Evolutionary conservation across 2,329 filamentous ascomycete genomes (phyloP).

Genomic region (Pseudogymnoascus sp.): DNA sequence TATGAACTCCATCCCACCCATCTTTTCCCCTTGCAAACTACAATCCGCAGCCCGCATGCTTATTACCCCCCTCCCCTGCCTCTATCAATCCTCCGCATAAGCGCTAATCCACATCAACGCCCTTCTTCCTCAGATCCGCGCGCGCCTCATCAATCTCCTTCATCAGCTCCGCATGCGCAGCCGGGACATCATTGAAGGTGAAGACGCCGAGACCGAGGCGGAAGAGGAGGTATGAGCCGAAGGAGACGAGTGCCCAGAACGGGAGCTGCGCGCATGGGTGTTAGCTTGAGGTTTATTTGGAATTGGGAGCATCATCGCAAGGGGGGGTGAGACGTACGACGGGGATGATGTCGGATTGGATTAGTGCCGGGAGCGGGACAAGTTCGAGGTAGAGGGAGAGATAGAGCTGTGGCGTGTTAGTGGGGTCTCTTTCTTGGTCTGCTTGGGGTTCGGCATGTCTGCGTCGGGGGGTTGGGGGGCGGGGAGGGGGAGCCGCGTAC

Average conservation of each 20-base stretch:
- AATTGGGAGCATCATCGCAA: background rate
- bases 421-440: conserved; percentile 13
- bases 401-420: conserved; percentile 58
- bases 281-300: conserved; percentile 11
- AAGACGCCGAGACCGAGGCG: conserved; percentile 87
- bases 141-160: conserved; percentile 72
- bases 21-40: background rate
- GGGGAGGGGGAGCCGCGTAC: conserved; percentile 45
- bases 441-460: background rate
- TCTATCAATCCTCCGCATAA: background rate
- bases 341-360: conserved; percentile 81
- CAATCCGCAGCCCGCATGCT: background rate
- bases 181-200: conserved; percentile 92
- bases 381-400: conserved; percentile 77
- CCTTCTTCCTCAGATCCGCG: conserved; percentile 62
- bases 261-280: conserved; percentile 56
- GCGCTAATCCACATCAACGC: conserved; percentile 48
- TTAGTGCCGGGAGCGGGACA: conserved; percentile 65
- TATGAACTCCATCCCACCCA: background rate
- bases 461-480: conserved; percentile 11
- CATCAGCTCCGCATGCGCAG: conserved; percentile 84
- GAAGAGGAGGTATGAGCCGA: conserved; percentile 86
- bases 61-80: background rate
- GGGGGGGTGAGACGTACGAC: conserved; percentile 53
- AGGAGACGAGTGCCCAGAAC: conserved; percentile 83